Evolutionary conservation across 2,329 filamentous ascomycete species (phyloP).

Genomic region (Arthrobotrys entomopaga): DNA sequence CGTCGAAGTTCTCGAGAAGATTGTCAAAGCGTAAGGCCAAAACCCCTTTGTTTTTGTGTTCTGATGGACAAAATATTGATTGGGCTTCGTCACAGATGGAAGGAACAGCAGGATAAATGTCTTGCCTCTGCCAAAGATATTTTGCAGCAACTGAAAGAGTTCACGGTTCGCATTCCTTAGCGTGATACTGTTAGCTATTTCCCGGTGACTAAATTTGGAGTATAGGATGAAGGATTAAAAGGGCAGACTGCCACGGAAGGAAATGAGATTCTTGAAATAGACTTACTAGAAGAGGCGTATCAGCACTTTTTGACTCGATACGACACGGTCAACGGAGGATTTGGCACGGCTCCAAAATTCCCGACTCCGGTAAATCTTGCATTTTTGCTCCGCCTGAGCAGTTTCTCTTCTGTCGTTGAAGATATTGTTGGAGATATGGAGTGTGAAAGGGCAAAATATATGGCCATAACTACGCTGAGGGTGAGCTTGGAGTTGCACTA

Average conservation of each 20-base stretch:
- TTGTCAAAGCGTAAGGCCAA: constrained; percentile 67
- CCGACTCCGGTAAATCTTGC: constrained; percentile 85
- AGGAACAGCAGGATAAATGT: constrained; percentile 83
- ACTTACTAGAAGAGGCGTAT: constrained; percentile 89
- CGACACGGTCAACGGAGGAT: constrained; percentile 81
- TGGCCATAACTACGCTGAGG: constrained; percentile 80
- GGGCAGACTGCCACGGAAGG: constrained; percentile 60
- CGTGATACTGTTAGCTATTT: neutral
- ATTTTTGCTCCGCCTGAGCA: constrained; percentile 79
- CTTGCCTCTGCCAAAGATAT: constrained; percentile 85
- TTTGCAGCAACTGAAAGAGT: constrained; percentile 80
- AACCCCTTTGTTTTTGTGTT: constrained; percentile 1
- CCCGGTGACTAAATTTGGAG: neutral
- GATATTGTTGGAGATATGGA: constrained; percentile 90
- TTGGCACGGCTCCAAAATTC: constrained; percentile 84
- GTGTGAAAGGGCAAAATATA: constrained; percentile 76
- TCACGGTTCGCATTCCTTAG: constrained; percentile 71
- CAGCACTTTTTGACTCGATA: constrained; percentile 82
- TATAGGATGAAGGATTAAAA: constrained; percentile 58
- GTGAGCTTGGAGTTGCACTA: constrained; percentile 41
- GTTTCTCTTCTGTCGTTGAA: constrained; percentile 76
- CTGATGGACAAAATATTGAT: neutral
- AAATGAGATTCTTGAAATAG: constrained; percentile 81
- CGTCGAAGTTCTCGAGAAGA: constrained; percentile 81
- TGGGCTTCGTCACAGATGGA: constrained; percentile 69